Evolutionary conservation across 2,329 filamentous ascomycete genomes (phyloP).

Genomic region (Fusarium mundagurra): DNA sequence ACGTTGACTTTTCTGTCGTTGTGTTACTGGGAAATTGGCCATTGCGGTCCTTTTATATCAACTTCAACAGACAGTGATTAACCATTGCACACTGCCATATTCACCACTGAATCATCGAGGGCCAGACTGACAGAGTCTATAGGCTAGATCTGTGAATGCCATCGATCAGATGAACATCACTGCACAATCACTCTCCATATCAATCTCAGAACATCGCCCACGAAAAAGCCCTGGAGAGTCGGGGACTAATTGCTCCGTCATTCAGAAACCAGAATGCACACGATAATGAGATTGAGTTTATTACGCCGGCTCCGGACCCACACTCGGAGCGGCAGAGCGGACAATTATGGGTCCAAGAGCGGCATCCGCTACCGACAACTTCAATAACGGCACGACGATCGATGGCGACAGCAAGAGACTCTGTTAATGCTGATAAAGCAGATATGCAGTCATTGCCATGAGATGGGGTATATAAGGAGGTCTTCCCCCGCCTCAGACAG

Average conservation of each 20-base stretch:
- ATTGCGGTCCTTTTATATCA: background rate
- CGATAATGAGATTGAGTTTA: background rate
- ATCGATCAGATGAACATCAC: too few species aligned
- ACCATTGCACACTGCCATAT: background rate
- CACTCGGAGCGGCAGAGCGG: background rate
- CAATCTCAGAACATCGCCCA: background rate
- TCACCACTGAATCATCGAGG: background rate
- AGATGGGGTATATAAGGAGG: background rate
- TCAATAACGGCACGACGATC: background rate
- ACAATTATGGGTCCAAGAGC: conserved; percentile 3
- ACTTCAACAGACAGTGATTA: background rate
- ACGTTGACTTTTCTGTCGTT: too few species aligned
- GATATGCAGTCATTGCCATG: background rate
- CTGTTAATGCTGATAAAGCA: conserved; percentile 6
- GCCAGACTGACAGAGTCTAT: too few species aligned
- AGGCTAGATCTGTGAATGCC: background rate
- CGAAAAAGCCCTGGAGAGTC: background rate
- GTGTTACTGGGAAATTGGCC: background rate
- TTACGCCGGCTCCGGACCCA: background rate
- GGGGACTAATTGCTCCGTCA: background rate
- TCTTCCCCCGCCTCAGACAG: background rate
- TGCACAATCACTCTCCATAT: background rate
- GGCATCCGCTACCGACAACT: background rate
- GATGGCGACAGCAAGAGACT: background rate
- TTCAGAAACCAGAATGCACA: too few species aligned